Conservation (phyloP, 176 grass and related monocot genomes). For the Eragrostis curvula region DNA sequence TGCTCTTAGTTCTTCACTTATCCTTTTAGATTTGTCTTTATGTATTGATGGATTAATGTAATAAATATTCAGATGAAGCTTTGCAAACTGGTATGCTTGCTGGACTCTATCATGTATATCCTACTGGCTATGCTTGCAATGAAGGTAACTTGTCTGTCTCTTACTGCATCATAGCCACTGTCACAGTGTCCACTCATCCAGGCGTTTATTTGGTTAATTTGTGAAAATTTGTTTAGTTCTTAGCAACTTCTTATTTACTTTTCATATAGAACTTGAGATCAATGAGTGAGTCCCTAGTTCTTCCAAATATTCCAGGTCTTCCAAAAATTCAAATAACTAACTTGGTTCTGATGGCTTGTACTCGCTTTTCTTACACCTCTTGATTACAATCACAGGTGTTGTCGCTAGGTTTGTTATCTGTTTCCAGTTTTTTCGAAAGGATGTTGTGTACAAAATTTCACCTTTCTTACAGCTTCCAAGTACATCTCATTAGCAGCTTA, state of each 20-base stretch:
- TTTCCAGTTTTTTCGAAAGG: no score
- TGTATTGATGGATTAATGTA: neutral
- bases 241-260: no score
- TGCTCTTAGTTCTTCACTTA: no score
- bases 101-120: neutral
- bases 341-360: no score
- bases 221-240: neutral
- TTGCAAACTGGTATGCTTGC: neutral
- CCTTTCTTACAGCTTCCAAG: neutral
- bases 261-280: no score
- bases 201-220: neutral
- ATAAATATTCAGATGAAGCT: neutral
- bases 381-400: no score
- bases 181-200: neutral
- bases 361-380: neutral
- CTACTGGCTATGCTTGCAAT: neutral
- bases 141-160: neutral
- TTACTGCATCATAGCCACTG: neutral
- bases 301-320: no score
- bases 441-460: neutral
- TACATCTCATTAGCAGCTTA: neutral
- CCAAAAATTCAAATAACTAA: no score
- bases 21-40: neutral
- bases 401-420: no score
- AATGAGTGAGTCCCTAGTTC: no score